Evolutionary conservation across 352 stramenopile genomes (phyloP), one percentile per base, ranked within the genome.

Genomic region (Phytophthora cactorum): DNA sequence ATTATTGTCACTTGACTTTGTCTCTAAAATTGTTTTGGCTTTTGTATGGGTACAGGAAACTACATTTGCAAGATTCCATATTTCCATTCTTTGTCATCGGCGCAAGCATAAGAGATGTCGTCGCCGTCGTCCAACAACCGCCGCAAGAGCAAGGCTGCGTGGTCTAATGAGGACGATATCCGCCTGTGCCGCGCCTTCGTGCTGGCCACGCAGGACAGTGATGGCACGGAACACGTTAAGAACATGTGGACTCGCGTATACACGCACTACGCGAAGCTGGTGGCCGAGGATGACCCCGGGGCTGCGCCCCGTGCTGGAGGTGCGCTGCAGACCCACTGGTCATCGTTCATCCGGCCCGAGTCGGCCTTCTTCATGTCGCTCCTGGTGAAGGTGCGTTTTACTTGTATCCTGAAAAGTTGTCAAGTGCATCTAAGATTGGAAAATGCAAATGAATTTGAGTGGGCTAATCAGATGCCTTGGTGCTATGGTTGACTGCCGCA

Each of bases 291-390:
- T 11, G 68, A 73, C 25, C 65, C 69, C 29, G 29, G 0, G 15
- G 65, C 69, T 3, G 54, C 59, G 36, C 65, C 64, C 14, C 69
- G 69, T 34, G 66, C 66, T 43, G 57, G 55, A 1, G 66, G 69
- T 17, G 69, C 69, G 14, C 41, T 77, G 32, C 69, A 77, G 59
- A 77, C 69, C 14, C 69, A 77, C 45, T 77, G 65, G 69, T 72
- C 69, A 22, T 70, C 69, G n/a, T 72, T 70, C 8, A 66, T 77
- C 31, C 69, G 69, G 4, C 69, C 69, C 5, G 69, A 77, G 27
- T 34, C 54, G 27, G 54, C 65, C n/a, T 68, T 77, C 15, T 77
- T 74, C 44, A 70, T 73, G 54, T 59, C 49, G 25, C 44, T 67
- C n/a, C 14, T 77, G 5, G 59, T 61, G 9, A 63, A 66, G 67